These are phyloP conservation scores for Suhomyces bolitotheri DNA, from an alignment of 1,139 yeast species.

Conservation along the genomic window DNA sequence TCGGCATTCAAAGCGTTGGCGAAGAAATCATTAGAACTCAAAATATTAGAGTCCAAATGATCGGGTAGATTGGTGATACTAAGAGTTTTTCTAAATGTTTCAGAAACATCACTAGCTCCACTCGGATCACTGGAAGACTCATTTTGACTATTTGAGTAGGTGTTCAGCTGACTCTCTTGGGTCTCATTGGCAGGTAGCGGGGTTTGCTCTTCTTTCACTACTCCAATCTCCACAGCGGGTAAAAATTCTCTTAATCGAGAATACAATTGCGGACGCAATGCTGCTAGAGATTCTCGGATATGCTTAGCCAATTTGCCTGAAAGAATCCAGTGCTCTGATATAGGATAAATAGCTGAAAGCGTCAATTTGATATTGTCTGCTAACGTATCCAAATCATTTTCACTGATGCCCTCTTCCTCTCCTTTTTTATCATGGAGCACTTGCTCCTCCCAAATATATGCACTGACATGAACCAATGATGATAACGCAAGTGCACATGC, in stretches of 20 bases:
- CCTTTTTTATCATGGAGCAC: conserved; percentile 8
- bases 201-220: conserved; percentile 2
- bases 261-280: conserved; percentile 31
- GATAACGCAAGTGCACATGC: conserved; percentile 55
- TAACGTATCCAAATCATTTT: conserved; percentile 39
- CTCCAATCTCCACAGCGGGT: conserved; percentile 15
- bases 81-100: background rate
- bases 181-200: background rate
- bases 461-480: conserved; percentile 49
- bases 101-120: background rate
- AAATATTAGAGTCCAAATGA: background rate
- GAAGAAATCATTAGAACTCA: conserved; percentile 8
- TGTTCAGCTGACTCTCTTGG: too few relatives aligned
- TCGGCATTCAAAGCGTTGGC: conserved; percentile 6
- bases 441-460: conserved; percentile 48
- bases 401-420: conserved; percentile 17
- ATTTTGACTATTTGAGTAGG: background rate
- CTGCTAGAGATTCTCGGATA: conserved; percentile 39
- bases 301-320: conserved; percentile 48
- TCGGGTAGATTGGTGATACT: background rate
- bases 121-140: background rate
- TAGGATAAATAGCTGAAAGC: conserved; percentile 46
- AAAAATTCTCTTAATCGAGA: conserved; percentile 22
- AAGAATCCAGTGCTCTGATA: conserved; percentile 49
- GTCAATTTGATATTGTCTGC: conserved; percentile 51